Conservation (phyloP, 345 rosid species). For the Erucastrum elatum region DNA sequence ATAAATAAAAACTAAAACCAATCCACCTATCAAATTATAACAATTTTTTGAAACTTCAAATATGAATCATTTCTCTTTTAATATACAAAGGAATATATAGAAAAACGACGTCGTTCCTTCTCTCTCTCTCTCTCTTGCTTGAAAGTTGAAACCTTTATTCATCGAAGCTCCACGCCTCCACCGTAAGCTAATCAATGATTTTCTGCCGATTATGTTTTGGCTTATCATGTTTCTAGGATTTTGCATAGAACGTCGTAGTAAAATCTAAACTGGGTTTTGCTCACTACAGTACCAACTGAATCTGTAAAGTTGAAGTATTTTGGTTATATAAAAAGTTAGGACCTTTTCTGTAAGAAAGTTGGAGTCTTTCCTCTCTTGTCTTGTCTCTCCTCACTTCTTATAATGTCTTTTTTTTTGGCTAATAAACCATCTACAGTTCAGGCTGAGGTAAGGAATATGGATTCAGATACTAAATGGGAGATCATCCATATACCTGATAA, state of each 20-base stretch:
- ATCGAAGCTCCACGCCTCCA: too few species aligned
- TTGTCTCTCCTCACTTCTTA: background rate
- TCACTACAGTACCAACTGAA: background rate
- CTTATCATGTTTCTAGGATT: background rate
- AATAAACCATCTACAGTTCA: background rate
- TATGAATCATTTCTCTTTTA: too few species aligned
- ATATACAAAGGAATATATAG: too few species aligned
- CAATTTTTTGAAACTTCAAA: too few species aligned
- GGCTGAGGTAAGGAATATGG: constrained; percentile 16
- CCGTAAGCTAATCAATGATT: too few species aligned
- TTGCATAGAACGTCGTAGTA: too few species aligned
- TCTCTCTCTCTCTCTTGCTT: too few species aligned
- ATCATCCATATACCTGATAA: constrained; percentile 61
- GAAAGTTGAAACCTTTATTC: too few species aligned
- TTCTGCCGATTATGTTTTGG: background rate
- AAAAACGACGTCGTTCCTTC: too few species aligned
- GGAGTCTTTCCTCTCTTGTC: background rate
- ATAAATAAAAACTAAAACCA: too few species aligned
- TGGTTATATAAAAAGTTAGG: background rate
- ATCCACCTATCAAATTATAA: too few species aligned
- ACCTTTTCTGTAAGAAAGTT: constrained; percentile 8
- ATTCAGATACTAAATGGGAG: constrained; percentile 37
- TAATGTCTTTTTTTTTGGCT: background rate
- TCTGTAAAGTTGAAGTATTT: background rate
- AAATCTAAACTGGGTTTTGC: too few species aligned